Conservation (phyloP, 176 grass and related monocot genomes). For the Phyllostachys edulis region DNA sequence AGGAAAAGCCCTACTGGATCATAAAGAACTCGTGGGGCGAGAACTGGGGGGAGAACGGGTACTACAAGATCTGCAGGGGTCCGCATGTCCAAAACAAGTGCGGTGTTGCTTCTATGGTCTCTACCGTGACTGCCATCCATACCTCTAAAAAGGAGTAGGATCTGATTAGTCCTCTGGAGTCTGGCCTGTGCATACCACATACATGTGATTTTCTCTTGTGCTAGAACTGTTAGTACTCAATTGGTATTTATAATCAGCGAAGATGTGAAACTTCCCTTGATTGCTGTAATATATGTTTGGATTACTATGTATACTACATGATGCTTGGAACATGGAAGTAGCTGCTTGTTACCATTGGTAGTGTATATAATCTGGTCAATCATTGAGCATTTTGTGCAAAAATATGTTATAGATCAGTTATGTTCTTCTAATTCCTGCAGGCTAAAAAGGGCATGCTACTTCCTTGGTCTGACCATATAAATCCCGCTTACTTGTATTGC, state of each 20-base stretch:
- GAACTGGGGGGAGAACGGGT: slow-evolving; percentile 76
- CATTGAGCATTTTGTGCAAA: not conserved
- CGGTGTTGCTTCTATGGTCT: slow-evolving; percentile 83
- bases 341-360: not conserved
- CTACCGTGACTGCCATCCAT: slow-evolving; percentile 58
- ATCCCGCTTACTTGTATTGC: not conserved
- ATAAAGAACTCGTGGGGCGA: slow-evolving; percentile 96
- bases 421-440: not conserved
- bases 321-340: not conserved
- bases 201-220: slow-evolving; percentile 13
- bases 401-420: not conserved
- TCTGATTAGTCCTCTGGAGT: not conserved
- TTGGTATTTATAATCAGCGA: slow-evolving; percentile 16
- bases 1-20: slow-evolving; percentile 93
- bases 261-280: not conserved
- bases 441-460: not conserved
- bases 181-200: slow-evolving; percentile 1
- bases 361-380: slow-evolving; percentile 4
- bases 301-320: not conserved
- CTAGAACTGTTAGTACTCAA: not conserved
- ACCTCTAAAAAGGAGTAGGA: slow-evolving; percentile 43
- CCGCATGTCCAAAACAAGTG: slow-evolving; percentile 45
- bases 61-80: slow-evolving; percentile 87
- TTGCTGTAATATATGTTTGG: slow-evolving; percentile 13
- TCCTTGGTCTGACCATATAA: not conserved